Base-by-base conservation (phyloP, 1,139 yeast genomes). In the Suzukiozyma palmioleophila region DNA sequence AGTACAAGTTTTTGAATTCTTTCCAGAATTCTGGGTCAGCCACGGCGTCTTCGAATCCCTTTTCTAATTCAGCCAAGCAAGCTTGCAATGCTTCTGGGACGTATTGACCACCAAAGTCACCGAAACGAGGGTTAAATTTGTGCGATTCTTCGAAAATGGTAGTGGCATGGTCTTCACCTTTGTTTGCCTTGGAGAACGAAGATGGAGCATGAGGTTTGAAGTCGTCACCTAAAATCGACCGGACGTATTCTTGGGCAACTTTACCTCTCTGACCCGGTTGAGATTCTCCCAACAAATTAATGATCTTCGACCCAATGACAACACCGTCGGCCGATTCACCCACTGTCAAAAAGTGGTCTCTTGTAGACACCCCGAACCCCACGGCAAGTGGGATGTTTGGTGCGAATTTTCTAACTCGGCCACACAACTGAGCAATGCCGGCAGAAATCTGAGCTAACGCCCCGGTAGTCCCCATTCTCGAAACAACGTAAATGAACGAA, bases 391-490 rank as follows among this genome's bases (percentile, higher is more conserved):
- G 97, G 30, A 78, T 84, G 36, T 79, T 81, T 37, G 35, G 35
- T 9, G 95, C 77, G 56, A 77, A 74, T 47, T 77, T 72, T 57
- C 95, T 78, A 12, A 94, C 95, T 52, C 90, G 79, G 31, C 71
- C 71, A 52, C 94, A 80, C 46, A 92, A 74, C 33, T 72, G 79
- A 26, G 81, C 79, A 43, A 90, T 75, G 48, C 83, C 83, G 6
- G 69, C 57, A 32, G 85, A 77, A 38, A 92, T 81, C 30, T 77
- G 64, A 12, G 77, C 73, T 16, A 81, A 69, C 25, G 95, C 94
- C 59, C 99, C 98, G 28, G 99, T 92, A 40, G 96, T 84, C 48
- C 97, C 97, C 98, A 92, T 92, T 60, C 95, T 79, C 8, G 97
- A 88, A 15, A 92, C 97, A 35, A 92, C 97, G 54, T 92, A 92